Conservation (phyloP, 345 rosid species). For the Sonneratia alba region DNA sequence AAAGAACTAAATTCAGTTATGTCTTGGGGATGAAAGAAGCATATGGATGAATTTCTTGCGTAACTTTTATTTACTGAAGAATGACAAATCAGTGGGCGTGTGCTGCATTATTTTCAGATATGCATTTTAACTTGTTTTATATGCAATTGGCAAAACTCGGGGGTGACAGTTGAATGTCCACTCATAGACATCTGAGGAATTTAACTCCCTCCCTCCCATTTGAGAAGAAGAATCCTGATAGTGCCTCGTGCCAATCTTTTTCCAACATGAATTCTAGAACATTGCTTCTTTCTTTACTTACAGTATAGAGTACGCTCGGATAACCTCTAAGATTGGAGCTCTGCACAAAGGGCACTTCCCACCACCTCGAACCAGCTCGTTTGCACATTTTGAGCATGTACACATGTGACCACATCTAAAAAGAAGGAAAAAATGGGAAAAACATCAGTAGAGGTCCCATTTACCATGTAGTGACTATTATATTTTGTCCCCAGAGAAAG, state of each 20-base stretch:
- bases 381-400: constrained; percentile 91
- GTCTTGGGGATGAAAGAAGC: not conserved
- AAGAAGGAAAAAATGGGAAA: not conserved
- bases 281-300: constrained; percentile 23
- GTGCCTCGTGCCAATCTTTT: not conserved
- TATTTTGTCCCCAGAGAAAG: not conserved
- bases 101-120: constrained; percentile 18
- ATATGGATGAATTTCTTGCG: not conserved
- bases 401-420: constrained; percentile 99
- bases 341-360: constrained; percentile 96
- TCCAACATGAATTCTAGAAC: not conserved
- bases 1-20: not conserved
- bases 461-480: too few species aligned
- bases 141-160: constrained; percentile 32
- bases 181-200: constrained; percentile 12
- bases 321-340: constrained; percentile 90
- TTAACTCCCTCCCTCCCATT: not conserved
- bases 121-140: constrained; percentile 23
- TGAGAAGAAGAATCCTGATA: not conserved
- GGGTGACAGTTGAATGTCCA: constrained; percentile 18
- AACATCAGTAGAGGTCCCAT: not conserved
- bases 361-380: constrained; percentile 76
- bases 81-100: constrained; percentile 31
- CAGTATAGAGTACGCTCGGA: constrained; percentile 91
- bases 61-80: constrained; percentile 42